Base-by-base conservation (phyloP, 768 basidiomycete species). In the Phylloporus sp. region DNA sequence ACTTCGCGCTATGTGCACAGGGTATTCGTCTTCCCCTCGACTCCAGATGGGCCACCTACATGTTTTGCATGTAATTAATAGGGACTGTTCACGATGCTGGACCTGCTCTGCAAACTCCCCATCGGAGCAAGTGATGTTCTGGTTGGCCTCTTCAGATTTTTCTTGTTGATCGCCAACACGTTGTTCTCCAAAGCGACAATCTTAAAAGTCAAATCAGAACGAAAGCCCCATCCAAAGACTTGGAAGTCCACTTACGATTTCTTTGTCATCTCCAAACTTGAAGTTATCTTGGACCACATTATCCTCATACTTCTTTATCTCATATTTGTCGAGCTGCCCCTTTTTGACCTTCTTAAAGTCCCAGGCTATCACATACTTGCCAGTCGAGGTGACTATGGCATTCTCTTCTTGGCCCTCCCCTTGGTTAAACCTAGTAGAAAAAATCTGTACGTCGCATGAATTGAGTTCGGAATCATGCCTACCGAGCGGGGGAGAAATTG, bases 211-310 rank as follows among this genome's bases (percentile, higher is more conserved):
- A 38, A 23, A 22, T 36, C n/a, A 52, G 48, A 54, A 49, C 23
- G 18, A 22, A 38, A 37, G 26, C 27, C 10, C 26, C n/a, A 9
- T 20, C 33, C 10, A 17, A 5, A 33, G 18, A 2, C 13, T 7
- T 14, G n/a, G n/a, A n/a, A n/a, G 37, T 42, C 21, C 15, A 29
- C 88, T 60, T 58, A 92, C 91, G 62, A 99, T 97, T 63, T 97
- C 86, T 61, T 91, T 89, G 69, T 98, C 94, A 58, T 95, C 90
- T 13, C 93, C 95, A 61, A 94, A 98, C 69, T 86, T 90, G 81
- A 99, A 99, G 69, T 86, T 90, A 67, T 99, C 96, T 54, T 96
- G 94, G 0, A 98, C 93, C 48, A 98, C 93, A 37, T 79, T 76
- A 58, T 95, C 92, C 59, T 92, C 87, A 63, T 96, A 97, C 71